Evolutionary conservation across 129 eudicot species (phyloP).

Genomic region (Deinandra increscens): DNA sequence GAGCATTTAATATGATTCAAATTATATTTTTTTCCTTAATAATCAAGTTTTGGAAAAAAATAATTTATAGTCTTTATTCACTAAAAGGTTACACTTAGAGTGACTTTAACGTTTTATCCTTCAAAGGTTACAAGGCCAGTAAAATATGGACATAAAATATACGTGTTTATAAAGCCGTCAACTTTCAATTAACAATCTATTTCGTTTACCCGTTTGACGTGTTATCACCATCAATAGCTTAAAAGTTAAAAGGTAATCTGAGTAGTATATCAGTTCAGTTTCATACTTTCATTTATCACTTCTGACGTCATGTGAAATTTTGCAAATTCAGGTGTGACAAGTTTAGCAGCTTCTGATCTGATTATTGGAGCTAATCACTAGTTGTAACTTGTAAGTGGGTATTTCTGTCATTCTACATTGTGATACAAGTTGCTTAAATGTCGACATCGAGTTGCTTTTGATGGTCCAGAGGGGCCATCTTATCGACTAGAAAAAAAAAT

Average conservation of each 20-base stretch:
- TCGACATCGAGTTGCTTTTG: slow-evolving; percentile 28
- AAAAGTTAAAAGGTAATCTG: too few relatives aligned
- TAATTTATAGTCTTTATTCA: too few relatives aligned
- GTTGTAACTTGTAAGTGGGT: slow-evolving; percentile 22
- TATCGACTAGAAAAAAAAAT: slow-evolving; percentile 5
- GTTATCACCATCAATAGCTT: too few relatives aligned
- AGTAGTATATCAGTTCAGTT: background rate
- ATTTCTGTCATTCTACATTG: slow-evolving; percentile 11
- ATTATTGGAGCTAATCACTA: slow-evolving; percentile 16
- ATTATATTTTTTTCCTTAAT: background rate
- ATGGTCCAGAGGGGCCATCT: slow-evolving; percentile 31
- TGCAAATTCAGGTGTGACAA: background rate
- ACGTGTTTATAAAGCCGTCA: too few relatives aligned
- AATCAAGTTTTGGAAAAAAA: background rate
- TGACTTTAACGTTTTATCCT: too few relatives aligned
- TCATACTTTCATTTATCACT: background rate
- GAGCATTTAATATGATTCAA: background rate
- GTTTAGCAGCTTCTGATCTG: slow-evolving; percentile 21
- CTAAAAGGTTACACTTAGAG: too few relatives aligned
- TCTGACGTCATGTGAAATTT: background rate
- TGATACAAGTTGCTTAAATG: slow-evolving; percentile 20
- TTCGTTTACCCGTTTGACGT: too few relatives aligned
- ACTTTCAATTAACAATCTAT: too few relatives aligned
- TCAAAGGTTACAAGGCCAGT: too few relatives aligned
- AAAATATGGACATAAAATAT: too few relatives aligned